Evolutionary conservation across 768 basidiomycete species (phyloP).

Genomic region (Auriscalpium vulgare): DNA sequence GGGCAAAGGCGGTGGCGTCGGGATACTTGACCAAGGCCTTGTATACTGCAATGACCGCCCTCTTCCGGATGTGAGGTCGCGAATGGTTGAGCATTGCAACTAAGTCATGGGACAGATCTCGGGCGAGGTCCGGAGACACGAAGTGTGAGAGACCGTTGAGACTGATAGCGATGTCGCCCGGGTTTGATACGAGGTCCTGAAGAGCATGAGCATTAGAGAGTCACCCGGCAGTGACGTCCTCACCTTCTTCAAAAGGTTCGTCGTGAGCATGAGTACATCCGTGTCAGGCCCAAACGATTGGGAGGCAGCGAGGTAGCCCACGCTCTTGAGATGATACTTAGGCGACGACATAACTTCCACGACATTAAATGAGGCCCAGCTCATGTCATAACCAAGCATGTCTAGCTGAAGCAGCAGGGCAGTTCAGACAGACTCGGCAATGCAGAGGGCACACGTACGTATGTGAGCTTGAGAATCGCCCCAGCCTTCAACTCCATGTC

Average conservation of each 20-base stretch:
- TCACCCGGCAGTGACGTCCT: conserved; percentile 14
- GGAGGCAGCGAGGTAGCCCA: conserved; percentile 90
- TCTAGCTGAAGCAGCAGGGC: conserved; percentile 55
- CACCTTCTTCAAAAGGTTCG: conserved; percentile 92
- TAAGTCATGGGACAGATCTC: conserved; percentile 82
- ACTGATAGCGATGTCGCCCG: conserved; percentile 67
- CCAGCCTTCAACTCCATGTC: conserved; percentile 97
- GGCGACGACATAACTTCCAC: conserved; percentile 97
- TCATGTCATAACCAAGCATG: conserved; percentile 94
- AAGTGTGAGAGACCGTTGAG: conserved; percentile 81
- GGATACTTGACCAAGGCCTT: conserved; percentile 79
- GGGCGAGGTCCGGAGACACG: conserved; percentile 80
- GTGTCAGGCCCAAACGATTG: conserved; percentile 92
- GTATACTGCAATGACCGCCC: conserved; percentile 79
- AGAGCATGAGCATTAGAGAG: conserved; percentile 12
- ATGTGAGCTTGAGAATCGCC: conserved; percentile 92
- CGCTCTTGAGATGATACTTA: conserved; percentile 84
- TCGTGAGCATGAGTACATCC: conserved; percentile 95
- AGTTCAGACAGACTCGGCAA: conserved; percentile 8
- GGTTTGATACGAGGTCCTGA: conserved; percentile 75
- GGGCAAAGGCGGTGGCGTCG: conserved; percentile 58
- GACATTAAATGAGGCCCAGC: conserved; percentile 94
- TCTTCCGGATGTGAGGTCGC: conserved; percentile 79
- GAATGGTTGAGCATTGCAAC: conserved; percentile 87
- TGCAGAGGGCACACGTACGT: conserved; percentile 51